phyloP scores from a whole-genome alignment of 441 rosid species.

The Kokia cookei region DNA sequence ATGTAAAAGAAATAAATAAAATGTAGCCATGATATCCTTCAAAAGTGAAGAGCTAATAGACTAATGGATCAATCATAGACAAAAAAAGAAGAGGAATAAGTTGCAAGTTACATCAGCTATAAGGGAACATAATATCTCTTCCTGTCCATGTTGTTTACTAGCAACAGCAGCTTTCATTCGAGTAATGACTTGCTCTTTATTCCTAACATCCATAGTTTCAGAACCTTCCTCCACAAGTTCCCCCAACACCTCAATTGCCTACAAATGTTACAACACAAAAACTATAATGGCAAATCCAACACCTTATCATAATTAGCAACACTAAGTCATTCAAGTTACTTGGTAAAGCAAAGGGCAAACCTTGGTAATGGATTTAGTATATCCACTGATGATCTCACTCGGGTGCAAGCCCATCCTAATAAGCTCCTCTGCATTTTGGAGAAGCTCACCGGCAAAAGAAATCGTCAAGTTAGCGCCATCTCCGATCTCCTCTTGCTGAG shows the following conservation, averaged over 20 bases:
- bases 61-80: not conserved
- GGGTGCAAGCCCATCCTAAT: constrained; percentile 95
- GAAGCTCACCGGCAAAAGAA: constrained; percentile 94
- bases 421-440: constrained; percentile 93
- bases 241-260: constrained; percentile 65
- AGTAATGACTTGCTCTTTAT: constrained; percentile 62
- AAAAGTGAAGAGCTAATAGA: not conserved
- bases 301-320: not conserved
- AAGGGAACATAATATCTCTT: constrained; percentile 68
- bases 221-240: constrained; percentile 87
- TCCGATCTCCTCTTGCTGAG: constrained; percentile 98
- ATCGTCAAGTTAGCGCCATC: constrained; percentile 93
- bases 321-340: not conserved
- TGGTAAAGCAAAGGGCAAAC: constrained; percentile 13
- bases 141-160: constrained; percentile 97
- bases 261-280: not conserved
- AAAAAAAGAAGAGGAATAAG: not conserved
- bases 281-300: not conserved
- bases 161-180: constrained; percentile 98
- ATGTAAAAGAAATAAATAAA: constrained; percentile 12
- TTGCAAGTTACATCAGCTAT: constrained; percentile 66
- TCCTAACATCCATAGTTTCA: constrained; percentile 91
- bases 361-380: constrained; percentile 69
- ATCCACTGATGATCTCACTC: constrained; percentile 95
- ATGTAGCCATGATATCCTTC: not conserved